These are phyloP conservation scores for Pseudogymnoascus sp. DNA, from an alignment of 2,329 filamentous ascomycete genomes.

Conservation along the genomic window DNA sequence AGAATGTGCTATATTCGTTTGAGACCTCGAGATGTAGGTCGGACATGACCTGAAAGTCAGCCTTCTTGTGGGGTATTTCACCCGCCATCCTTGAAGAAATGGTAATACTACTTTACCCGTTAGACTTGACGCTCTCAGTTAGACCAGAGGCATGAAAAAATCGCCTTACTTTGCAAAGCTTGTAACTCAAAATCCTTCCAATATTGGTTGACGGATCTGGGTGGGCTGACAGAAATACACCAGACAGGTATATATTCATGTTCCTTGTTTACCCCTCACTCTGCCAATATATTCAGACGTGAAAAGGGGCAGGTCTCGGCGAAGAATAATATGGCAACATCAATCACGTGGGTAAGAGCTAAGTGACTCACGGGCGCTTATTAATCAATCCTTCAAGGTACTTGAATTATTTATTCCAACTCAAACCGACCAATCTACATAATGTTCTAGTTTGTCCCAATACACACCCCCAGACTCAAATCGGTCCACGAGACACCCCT, in stretches of 20 bases:
- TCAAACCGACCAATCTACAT: background rate
- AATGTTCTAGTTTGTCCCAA: background rate
- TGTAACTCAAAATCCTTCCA: background rate
- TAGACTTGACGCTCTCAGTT: background rate
- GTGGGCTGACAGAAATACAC: background rate
- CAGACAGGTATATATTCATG: background rate
- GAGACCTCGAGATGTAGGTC: conserved; percentile 43
- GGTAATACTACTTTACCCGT: background rate
- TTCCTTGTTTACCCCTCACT: background rate
- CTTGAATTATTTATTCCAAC: background rate
- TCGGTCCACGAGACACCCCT: background rate
- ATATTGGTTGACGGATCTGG: background rate
- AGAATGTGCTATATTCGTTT: conserved; percentile 35
- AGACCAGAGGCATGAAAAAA: background rate
- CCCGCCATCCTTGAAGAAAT: background rate
- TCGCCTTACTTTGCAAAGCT: background rate
- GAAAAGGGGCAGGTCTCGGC: background rate
- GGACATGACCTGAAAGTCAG: conserved; percentile 36
- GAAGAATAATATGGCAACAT: background rate
- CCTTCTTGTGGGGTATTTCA: background rate
- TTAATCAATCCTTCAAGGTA: background rate
- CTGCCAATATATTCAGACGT: background rate
- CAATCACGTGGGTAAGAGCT: background rate
- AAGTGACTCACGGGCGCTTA: conserved; percentile 5
- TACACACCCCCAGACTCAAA: background rate